Evolutionary conservation across 352 stramenopile genomes (phyloP).

Genomic region (Globisporangium lucens): DNA sequence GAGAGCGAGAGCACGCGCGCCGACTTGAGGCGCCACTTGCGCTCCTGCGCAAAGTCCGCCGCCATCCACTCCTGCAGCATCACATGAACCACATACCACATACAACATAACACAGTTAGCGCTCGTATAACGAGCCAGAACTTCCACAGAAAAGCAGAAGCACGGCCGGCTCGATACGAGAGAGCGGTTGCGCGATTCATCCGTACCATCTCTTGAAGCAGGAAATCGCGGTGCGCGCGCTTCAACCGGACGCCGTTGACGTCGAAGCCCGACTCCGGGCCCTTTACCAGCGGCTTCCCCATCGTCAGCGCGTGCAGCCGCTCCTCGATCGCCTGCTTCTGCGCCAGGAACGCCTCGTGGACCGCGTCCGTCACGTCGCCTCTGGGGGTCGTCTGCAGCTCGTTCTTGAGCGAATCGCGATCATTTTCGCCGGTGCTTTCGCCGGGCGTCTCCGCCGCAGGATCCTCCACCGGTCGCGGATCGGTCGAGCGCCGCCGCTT

Average conservation of each 20-base stretch:
- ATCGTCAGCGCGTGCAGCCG: constrained; percentile 45
- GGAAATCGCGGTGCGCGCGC: constrained; percentile 62
- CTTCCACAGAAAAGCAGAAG: not conserved
- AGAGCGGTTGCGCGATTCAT: not conserved
- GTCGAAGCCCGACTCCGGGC: constrained; percentile 36
- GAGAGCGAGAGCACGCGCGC: constrained; percentile 70
- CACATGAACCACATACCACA: not conserved
- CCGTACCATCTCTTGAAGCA: constrained; percentile 76
- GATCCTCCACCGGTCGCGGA: constrained; percentile 13
- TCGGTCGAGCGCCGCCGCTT: constrained; percentile 27
- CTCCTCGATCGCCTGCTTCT: constrained; percentile 39
- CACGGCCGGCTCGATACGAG: not conserved
- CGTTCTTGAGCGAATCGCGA: constrained; percentile 18
- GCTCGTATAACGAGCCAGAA: not conserved
- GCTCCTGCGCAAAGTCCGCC: constrained; percentile 90
- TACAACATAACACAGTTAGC: not conserved
- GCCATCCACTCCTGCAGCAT: constrained; percentile 87
- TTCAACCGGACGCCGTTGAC: constrained; percentile 33
- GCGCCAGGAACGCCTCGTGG: constrained; percentile 32
- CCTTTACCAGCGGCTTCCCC: constrained; percentile 34
- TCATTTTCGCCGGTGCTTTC: constrained; percentile 14
- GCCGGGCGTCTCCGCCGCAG: constrained; percentile 25
- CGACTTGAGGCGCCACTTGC: constrained; percentile 78
- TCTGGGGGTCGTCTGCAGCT: constrained; percentile 1
- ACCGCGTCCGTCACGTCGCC: constrained; percentile 12